phyloP scores from a whole-genome alignment of 768 basidiomycete genomes.

The Tephrocybe rancida region DNA sequence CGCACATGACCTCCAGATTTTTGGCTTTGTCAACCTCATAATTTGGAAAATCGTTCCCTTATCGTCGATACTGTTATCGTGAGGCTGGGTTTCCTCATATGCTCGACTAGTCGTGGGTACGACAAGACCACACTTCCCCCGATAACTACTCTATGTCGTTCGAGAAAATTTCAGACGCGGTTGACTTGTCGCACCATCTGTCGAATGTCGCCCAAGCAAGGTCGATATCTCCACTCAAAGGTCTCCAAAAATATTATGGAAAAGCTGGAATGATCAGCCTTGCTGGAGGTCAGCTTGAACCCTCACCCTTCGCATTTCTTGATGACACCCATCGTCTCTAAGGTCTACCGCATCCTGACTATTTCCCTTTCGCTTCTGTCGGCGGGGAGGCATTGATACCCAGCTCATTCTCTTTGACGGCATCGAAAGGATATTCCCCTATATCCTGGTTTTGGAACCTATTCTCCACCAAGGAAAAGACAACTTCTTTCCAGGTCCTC shows the following conservation, averaged over 20 bases:
- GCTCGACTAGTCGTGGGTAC: background rate
- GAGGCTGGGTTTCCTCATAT: too few relatives aligned
- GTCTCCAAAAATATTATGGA: constrained; percentile 59
- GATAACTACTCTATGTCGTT: background rate
- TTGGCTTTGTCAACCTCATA: too few relatives aligned
- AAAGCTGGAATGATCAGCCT: constrained; percentile 57
- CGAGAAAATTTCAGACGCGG: constrained; percentile 44
- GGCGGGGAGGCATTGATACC: constrained; percentile 53
- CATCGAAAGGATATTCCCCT: constrained; percentile 26
- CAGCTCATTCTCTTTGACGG: constrained; percentile 49
- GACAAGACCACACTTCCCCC: background rate
- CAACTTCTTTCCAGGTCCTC: constrained; percentile 52
- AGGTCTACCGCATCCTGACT: constrained; percentile 69
- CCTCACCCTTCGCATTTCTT: background rate
- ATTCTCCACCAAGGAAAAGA: constrained; percentile 47
- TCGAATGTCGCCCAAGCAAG: constrained; percentile 8
- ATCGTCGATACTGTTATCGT: too few relatives aligned
- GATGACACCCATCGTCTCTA: background rate
- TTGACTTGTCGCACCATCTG: constrained; percentile 52
- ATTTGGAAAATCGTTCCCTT: too few relatives aligned
- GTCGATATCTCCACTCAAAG: constrained; percentile 54
- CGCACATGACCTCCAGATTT: too few relatives aligned
- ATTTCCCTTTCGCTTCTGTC: constrained; percentile 71
- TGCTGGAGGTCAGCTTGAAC: constrained; percentile 64
- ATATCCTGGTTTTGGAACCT: constrained; percentile 64